Evolutionary conservation across 208 protist species (phyloP).

Genomic region (Sergeia podlipaevii): DNA sequence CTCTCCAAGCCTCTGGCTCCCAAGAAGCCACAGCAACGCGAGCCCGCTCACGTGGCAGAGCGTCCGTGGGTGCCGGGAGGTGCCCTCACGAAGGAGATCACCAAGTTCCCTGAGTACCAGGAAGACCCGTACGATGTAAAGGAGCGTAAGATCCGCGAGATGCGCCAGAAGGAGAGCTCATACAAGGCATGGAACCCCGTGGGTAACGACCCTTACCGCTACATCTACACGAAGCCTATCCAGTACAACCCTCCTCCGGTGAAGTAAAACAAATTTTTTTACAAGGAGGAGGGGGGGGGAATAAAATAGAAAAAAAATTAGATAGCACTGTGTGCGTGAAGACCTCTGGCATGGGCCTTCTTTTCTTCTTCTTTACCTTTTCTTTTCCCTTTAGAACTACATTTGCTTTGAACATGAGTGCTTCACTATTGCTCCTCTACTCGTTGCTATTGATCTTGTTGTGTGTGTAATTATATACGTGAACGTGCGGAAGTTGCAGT

Average conservation of each 20-base stretch:
- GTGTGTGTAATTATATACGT: no score
- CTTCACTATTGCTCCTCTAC: no score
- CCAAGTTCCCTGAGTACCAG: conserved; percentile 78
- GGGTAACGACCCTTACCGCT: conserved; percentile 69
- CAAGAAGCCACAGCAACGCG: conserved; percentile 28
- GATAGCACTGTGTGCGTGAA: conserved; percentile 10
- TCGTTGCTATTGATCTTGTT: no score
- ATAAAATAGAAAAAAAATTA: neutral
- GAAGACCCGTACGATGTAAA: conserved; percentile 89
- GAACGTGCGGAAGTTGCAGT: no score
- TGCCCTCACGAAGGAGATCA: conserved; percentile 61
- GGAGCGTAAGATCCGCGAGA: conserved; percentile 60
- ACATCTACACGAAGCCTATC: conserved; percentile 78
- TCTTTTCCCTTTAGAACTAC: conserved; percentile 1
- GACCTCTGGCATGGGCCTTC: neutral
- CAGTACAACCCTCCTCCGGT: conserved; percentile 64
- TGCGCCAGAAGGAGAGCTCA: conserved; percentile 46
- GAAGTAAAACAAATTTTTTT: conserved; percentile 21
- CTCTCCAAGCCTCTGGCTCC: conserved; percentile 72
- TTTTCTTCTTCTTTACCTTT: conserved; percentile 10
- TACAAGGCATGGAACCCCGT: conserved; percentile 76
- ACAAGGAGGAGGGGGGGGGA: no score
- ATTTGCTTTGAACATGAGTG: no score
- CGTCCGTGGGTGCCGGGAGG: conserved; percentile 76
- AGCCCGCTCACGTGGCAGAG: conserved; percentile 14